Evolutionary conservation across 345 rosid species (phyloP).

Genomic region (Melaleuca alternifolia): DNA sequence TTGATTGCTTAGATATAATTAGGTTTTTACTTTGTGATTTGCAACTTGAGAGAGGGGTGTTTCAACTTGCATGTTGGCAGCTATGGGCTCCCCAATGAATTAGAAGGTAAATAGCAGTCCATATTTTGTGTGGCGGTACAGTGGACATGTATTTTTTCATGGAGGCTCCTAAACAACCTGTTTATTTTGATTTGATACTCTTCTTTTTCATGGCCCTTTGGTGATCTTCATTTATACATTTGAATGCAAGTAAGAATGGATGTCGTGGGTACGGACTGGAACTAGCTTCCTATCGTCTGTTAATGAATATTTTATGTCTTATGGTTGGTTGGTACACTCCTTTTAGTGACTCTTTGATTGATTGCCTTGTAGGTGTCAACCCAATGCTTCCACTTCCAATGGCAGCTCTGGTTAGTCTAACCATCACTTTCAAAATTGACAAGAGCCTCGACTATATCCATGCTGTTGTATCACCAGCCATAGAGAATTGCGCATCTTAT

Average conservation of each 20-base stretch:
- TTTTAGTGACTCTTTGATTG: not conserved
- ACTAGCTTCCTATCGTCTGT: not conserved
- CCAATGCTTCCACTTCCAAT: constrained; percentile 54
- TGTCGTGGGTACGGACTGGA: not conserved
- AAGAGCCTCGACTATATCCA: constrained; percentile 37
- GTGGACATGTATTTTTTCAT: not conserved
- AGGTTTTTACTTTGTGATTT: not conserved
- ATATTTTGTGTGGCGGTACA: not conserved
- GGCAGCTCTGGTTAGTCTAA: constrained; percentile 64
- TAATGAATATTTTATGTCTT: not conserved
- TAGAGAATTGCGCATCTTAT: constrained; percentile 49
- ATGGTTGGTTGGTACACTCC: not conserved
- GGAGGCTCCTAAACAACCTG: not conserved
- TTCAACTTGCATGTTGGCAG: not conserved
- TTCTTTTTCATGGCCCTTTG: not conserved
- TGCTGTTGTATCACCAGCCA: constrained; percentile 50
- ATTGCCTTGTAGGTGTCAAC: constrained; percentile 15
- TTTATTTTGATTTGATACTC: not conserved
- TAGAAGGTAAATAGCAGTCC: not conserved
- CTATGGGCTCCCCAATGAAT: not conserved
- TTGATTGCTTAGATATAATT: not conserved
- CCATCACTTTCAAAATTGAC: constrained; percentile 56
- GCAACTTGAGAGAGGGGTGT: not conserved
- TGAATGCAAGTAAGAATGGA: not conserved
- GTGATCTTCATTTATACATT: not conserved